These are phyloP conservation scores for Lactarius hatsudake DNA, from an alignment of 768 basidiomycete genomes.

Conservation along the genomic window DNA sequence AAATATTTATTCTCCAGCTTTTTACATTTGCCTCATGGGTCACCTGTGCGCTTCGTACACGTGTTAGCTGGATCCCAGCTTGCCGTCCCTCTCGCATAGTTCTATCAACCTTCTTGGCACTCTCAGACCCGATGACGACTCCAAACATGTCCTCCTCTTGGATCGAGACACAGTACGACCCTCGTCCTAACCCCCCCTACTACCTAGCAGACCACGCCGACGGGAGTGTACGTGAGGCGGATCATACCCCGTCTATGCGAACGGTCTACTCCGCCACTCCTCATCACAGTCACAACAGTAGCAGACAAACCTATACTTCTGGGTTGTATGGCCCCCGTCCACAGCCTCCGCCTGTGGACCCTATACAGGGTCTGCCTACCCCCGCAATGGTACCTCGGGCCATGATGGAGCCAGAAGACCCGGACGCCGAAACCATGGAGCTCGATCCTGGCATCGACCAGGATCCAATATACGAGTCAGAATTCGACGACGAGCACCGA, in stretches of 20 bases:
- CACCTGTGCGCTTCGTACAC: constrained; percentile 22
- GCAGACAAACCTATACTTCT: constrained; percentile 14
- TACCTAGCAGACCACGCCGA: constrained; percentile 6
- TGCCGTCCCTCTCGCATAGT: constrained; percentile 8
- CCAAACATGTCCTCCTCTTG: constrained; percentile 14
- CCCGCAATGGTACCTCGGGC: background rate
- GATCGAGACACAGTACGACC: constrained; percentile 12
- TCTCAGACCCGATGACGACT: background rate
- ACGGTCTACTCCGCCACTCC: constrained; percentile 1
- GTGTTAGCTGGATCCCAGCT: constrained; percentile 15
- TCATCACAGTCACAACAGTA: constrained; percentile 20
- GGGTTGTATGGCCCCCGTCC: constrained; percentile 24
- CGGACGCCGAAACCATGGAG: constrained; percentile 20
- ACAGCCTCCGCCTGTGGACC: constrained; percentile 8
- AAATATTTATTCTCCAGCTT: background rate
- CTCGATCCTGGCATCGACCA: constrained; percentile 13
- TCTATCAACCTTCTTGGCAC: constrained; percentile 3
- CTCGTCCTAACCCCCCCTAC: background rate
- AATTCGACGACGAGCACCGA: constrained; percentile 7
- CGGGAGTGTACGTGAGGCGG: constrained; percentile 6
- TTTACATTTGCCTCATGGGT: constrained; percentile 21
- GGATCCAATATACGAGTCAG: background rate
- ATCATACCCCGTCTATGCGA: constrained; percentile 11
- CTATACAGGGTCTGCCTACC: constrained; percentile 14
- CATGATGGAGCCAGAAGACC: constrained; percentile 20